phyloP scores from a whole-genome alignment of 2,329 filamentous ascomycete genomes.

The Cladosporium sp. region DNA sequence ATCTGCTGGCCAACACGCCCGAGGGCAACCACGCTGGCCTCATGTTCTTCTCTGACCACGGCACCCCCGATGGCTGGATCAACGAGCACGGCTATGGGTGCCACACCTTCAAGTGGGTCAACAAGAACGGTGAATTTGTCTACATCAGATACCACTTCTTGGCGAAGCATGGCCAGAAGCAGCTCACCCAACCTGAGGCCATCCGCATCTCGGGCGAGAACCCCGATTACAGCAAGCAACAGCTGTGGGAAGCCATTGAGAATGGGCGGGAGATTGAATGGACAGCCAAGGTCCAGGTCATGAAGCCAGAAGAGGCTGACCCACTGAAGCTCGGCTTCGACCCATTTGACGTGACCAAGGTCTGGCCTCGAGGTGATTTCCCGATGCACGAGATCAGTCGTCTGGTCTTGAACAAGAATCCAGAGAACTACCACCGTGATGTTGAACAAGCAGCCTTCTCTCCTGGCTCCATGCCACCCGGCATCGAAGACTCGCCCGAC shows the following conservation, averaged over 20 bases:
- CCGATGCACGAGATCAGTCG: constrained; percentile 49
- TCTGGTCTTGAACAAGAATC: constrained; percentile 52
- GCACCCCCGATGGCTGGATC: constrained; percentile 45
- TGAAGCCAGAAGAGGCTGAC: constrained; percentile 44
- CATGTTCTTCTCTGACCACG: constrained; percentile 49
- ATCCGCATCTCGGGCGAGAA: constrained; percentile 31
- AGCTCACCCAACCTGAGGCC: constrained; percentile 43
- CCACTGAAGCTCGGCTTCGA: constrained; percentile 50
- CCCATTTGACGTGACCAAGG: constrained; percentile 52
- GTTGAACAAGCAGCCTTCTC: constrained; percentile 52
- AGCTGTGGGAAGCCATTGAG: constrained; percentile 44
- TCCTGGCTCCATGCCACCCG: constrained; percentile 48
- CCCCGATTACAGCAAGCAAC: constrained; percentile 43
- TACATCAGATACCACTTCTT: constrained; percentile 52
- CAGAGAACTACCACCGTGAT: constrained; percentile 49
- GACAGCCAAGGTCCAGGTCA: constrained; percentile 45
- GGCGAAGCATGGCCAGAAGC: constrained; percentile 45
- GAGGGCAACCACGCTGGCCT: constrained; percentile 47
- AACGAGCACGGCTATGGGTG: constrained; percentile 43
- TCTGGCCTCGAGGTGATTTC: constrained; percentile 48
- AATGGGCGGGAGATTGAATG: constrained; percentile 39
- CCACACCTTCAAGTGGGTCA: constrained; percentile 42
- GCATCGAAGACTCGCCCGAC: constrained; percentile 48
- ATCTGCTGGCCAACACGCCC: constrained; percentile 47
- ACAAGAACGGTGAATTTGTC: constrained; percentile 39